Evolutionary conservation across 148 eudicot species (phyloP).

Genomic region (Dysphania ambrosioides): DNA sequence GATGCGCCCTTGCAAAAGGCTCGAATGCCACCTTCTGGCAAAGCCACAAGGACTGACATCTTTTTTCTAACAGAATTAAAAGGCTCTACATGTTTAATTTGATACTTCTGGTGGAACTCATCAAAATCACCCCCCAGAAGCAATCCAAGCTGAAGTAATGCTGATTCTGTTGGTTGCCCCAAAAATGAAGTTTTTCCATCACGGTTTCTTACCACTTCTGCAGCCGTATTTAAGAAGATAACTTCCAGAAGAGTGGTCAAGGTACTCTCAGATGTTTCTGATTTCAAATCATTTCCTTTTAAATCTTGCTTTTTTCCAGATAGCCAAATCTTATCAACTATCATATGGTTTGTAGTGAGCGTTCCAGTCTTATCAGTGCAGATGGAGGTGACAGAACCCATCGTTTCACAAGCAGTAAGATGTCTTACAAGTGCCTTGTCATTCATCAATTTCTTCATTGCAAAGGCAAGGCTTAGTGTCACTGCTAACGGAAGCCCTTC

Average conservation of each 20-base stretch:
- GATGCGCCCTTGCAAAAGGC: constrained; percentile 97
- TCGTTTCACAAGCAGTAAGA: constrained; percentile 94
- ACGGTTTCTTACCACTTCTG: constrained; percentile 70
- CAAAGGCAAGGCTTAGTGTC: constrained; percentile 94
- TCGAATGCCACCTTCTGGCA: constrained; percentile 63
- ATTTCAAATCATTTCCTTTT: constrained; percentile 32
- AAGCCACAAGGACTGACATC: constrained; percentile 76
- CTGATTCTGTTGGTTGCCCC: constrained; percentile 90
- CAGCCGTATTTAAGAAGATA: constrained; percentile 69
- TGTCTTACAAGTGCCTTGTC: constrained; percentile 83
- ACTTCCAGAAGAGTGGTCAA: constrained; percentile 48
- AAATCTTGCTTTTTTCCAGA: constrained; percentile 47
- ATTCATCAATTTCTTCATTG: constrained; percentile 85
- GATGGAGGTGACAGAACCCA: constrained; percentile 86
- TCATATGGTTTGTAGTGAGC: constrained; percentile 88
- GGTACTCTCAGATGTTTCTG: constrained; percentile 38
- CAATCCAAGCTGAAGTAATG: constrained; percentile 74
- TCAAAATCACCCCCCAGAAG: constrained; percentile 59
- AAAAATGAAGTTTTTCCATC: constrained; percentile 58
- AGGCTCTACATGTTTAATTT: constrained; percentile 62
- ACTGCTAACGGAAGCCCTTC: constrained; percentile 97
- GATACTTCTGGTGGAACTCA: constrained; percentile 35
- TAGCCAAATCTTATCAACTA: constrained; percentile 70
- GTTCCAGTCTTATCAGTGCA: constrained; percentile 99
- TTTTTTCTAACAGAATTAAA: constrained; percentile 84